Evolutionary conservation across 345 rosid genomes (phyloP).

Genomic region (Bruguiera parviflora): DNA sequence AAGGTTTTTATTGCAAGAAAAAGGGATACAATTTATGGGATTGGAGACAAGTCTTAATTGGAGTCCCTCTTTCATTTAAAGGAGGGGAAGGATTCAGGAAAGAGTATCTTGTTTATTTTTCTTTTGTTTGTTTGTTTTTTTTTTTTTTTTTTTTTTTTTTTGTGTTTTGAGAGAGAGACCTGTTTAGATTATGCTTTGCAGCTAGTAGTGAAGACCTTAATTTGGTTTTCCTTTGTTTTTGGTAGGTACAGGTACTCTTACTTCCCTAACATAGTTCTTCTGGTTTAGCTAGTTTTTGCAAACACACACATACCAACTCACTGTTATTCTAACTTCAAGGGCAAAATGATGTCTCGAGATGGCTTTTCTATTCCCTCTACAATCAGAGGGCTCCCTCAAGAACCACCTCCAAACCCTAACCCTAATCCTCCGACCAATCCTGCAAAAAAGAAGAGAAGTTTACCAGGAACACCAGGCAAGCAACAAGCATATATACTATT

Average conservation of each 20-base stretch:
- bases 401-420: constrained; percentile 52
- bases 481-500: background rate
- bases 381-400: constrained; percentile 37
- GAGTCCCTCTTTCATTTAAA: constrained; percentile 3
- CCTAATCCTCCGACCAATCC: constrained; percentile 48
- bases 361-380: constrained; percentile 45
- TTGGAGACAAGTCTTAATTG: constrained; percentile 18
- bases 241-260: constrained; percentile 22
- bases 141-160: too few species aligned
- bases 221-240: constrained; percentile 34
- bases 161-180: background rate
- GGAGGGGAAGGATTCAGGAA: background rate
- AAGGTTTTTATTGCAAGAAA: constrained; percentile 2
- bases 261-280: constrained; percentile 17
- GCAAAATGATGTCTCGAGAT: constrained; percentile 56
- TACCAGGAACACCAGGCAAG: constrained; percentile 80
- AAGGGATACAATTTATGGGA: constrained; percentile 3
- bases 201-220: constrained; percentile 14
- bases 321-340: constrained; percentile 16
- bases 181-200: constrained; percentile 14
- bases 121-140: too few species aligned
- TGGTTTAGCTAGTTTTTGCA: constrained; percentile 20
- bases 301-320: constrained; percentile 4
- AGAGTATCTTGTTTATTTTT: background rate
- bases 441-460: constrained; percentile 54